phyloP scores from a whole-genome alignment of 2,329 filamentous ascomycete genomes.

The Arthrobotrys sphaeroides region DNA sequence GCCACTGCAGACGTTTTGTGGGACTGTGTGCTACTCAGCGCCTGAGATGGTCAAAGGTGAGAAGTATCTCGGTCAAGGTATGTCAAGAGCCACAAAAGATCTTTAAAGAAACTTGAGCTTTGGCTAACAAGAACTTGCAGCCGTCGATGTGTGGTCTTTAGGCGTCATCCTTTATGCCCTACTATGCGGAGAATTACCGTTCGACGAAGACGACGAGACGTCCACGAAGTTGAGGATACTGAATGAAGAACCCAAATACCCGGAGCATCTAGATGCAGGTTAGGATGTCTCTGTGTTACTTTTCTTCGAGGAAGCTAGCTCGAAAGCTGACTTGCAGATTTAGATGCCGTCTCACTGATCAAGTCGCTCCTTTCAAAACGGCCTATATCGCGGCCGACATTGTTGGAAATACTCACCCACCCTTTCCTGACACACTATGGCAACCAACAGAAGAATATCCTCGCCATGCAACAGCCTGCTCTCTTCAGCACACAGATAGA shows the following conservation, averaged over 20 bases:
- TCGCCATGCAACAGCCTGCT: constrained; percentile 80
- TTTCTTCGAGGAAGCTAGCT: background rate
- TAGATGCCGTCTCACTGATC: constrained; percentile 78
- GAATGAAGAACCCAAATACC: constrained; percentile 83
- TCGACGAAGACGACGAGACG: constrained; percentile 93
- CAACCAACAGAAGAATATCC: constrained; percentile 84
- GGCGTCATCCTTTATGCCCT: constrained; percentile 86
- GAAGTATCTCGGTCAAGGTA: constrained; percentile 73
- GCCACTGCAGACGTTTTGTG: constrained; percentile 96
- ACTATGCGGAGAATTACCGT: constrained; percentile 85
- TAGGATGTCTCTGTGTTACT: background rate
- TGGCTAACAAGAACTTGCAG: constrained; percentile 69
- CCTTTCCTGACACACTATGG: constrained; percentile 89
- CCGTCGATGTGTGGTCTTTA: constrained; percentile 95
- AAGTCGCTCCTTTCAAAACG: constrained; percentile 87
- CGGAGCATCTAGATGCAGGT: constrained; percentile 74
- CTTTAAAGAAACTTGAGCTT: background rate
- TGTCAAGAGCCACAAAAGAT: background rate
- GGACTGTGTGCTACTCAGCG: constrained; percentile 95
- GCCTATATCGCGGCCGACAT: constrained; percentile 79
- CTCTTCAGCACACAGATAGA: constrained; percentile 88
- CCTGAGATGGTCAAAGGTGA: constrained; percentile 99
- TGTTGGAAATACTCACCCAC: constrained; percentile 86
- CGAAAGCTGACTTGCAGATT: background rate
- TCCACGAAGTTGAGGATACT: constrained; percentile 86